Conservation (phyloP, 2,329 filamentous ascomycete species). For the Fusarium torreyae region DNA sequence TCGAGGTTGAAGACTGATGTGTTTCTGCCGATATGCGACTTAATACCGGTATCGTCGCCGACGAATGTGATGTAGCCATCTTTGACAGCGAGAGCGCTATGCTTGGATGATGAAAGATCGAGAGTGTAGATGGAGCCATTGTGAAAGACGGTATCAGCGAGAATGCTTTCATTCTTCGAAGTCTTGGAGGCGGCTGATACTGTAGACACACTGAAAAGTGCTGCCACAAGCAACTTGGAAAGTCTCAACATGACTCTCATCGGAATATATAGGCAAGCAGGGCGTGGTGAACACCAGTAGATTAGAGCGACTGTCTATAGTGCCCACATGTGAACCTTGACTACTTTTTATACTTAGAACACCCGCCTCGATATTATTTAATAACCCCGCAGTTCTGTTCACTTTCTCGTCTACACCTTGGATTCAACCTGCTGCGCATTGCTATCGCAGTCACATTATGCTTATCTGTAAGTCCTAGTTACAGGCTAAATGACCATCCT, state of each 20-base stretch:
- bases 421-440: too few species aligned
- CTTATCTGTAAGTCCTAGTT: too few species aligned
- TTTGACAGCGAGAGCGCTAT: neutral
- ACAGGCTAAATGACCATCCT: too few species aligned
- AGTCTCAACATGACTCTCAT: neutral
- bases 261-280: too few species aligned
- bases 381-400: too few species aligned
- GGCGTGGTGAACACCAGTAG: too few species aligned
- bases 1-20: neutral
- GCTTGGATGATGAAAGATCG: neutral
- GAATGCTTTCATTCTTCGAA: neutral
- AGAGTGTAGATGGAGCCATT: constrained; percentile 4
- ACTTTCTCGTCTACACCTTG: too few species aligned
- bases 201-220: neutral
- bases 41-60: neutral
- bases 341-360: neutral
- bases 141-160: neutral
- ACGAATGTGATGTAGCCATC: neutral
- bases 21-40: fast-evolving
- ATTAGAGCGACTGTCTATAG: too few species aligned
- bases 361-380: too few species aligned
- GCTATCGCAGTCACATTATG: too few species aligned
- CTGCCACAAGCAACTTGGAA: neutral
- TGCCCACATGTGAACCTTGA: too few species aligned
- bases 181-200: neutral